phyloP scores from a whole-genome alignment of 2,329 filamentous ascomycete species.

The Seiridium unicorne region DNA sequence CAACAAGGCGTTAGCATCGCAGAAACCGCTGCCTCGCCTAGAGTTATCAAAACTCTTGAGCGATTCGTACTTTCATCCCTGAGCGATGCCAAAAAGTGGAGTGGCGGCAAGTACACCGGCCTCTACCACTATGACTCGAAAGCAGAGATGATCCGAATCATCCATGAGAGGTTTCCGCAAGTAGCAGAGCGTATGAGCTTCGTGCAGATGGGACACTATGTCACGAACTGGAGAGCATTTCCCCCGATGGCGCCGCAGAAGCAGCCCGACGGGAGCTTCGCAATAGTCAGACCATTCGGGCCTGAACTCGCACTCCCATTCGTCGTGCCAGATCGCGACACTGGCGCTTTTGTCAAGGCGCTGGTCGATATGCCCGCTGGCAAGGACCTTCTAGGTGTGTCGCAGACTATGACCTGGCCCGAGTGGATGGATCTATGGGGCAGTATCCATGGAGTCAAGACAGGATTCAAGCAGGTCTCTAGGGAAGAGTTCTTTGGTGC shows the following conservation, averaged over 20 bases:
- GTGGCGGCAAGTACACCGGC: slow-evolving; percentile 11
- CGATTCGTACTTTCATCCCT: slow-evolving; percentile 14
- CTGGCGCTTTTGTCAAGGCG: slow-evolving; percentile 7
- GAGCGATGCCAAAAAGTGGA: slow-evolving; percentile 7
- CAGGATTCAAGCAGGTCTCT: neutral
- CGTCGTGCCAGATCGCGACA: slow-evolving; percentile 2
- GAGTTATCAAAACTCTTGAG: slow-evolving; percentile 10
- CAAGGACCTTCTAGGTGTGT: slow-evolving; percentile 4
- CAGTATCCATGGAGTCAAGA: neutral
- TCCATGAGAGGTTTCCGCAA: slow-evolving; percentile 1
- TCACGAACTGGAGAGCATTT: slow-evolving; percentile 10
- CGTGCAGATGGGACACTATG: slow-evolving; percentile 12
- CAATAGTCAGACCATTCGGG: neutral
- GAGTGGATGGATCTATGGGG: slow-evolving; percentile 9
- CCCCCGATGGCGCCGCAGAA: slow-evolving; percentile 7
- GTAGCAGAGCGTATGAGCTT: slow-evolving; percentile 10
- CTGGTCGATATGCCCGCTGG: slow-evolving; percentile 4
- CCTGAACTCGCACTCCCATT: neutral
- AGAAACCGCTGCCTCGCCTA: slow-evolving; percentile 14
- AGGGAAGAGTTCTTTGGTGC: neutral
- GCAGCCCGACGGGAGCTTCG: slow-evolving; percentile 9
- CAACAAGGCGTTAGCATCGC: slow-evolving; percentile 22
- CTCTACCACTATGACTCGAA: slow-evolving; percentile 16
- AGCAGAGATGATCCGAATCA: slow-evolving; percentile 10
- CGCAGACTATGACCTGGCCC: slow-evolving; percentile 4